Base-by-base conservation (phyloP, 2,329 filamentous ascomycete genomes). In the Fusarium praegraminearum region DNA sequence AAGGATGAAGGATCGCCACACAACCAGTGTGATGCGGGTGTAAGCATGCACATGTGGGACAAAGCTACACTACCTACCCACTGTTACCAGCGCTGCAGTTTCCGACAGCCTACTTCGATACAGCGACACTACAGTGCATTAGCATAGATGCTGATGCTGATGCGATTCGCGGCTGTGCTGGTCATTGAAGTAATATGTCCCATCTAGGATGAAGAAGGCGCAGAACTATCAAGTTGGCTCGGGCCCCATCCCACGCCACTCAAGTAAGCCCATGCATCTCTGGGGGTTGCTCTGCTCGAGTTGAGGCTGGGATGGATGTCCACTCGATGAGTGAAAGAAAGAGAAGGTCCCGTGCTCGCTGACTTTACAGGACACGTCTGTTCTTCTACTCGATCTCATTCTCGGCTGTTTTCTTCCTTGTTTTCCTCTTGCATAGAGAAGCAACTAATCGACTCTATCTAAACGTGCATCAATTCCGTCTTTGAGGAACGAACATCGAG, bases 211-310 rank as follows among this genome's bases (percentile, higher is more conserved):
- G 46, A 51, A 51, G 26, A 46, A 36, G 40, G 40, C 30, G 50
- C 33, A 57, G 44, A 62, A 41, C 54, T 20, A 20, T 52, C 54
- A 40, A 59, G 44, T 61, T 40, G 45, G 46, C 45, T 32, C 44
- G 55, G 46, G 41, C 41, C 38, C n/a, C 20, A 38, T 49, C 63
- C 61, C 72, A 61, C 57, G 58, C 54, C 40, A 62, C 38, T 67
- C 67, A 57, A 66, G 61, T 67, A 57, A 66, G 61, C 41, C 24
- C 41, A 41, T 41, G 20, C 12, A 22, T 22, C 20, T 22, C 28
- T 30, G 28, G 28, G 28, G 28, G 40, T 36, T 57, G 24, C 50
- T 30, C 38, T 57, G 24, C 43, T 51, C 26, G 35, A 33, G 22
- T 35, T 43, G 22, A 51, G 54, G 24, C 49, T 44, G 49, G 54